These are phyloP conservation scores for Corylus avellana DNA, from an alignment of 306 rosid species.

Conservation along the genomic window DNA sequence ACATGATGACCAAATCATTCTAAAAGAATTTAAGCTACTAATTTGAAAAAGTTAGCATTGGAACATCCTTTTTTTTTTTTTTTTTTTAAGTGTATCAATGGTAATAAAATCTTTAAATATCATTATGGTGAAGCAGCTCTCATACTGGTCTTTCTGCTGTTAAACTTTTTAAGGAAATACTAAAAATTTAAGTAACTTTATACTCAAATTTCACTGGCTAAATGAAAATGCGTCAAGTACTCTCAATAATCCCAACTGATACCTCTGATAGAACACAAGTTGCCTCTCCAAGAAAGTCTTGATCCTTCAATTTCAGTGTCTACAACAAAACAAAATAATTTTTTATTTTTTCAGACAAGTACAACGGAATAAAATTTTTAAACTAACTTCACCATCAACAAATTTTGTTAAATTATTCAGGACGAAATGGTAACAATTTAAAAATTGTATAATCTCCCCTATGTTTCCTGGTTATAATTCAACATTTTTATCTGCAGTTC, in stretches of 20 bases:
- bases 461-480: not conserved
- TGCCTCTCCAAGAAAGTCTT: constrained; percentile 83
- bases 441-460: not conserved
- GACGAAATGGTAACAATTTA: not conserved
- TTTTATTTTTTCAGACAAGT: not conserved
- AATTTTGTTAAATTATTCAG: not conserved
- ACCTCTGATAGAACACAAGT: constrained; percentile 81
- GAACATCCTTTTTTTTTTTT: not conserved
- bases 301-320: constrained; percentile 66
- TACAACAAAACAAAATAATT: constrained; percentile 31
- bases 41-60: not conserved
- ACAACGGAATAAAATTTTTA: too few species aligned
- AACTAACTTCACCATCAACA: constrained; percentile 3
- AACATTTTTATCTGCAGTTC: not conserved
- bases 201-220: not conserved
- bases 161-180: not conserved
- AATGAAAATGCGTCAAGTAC: not conserved
- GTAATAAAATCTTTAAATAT: not conserved
- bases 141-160: not conserved
- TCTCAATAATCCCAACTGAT: not conserved
- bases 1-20: not conserved
- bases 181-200: not conserved
- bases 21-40: not conserved
- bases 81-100: not conserved
- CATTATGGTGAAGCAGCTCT: not conserved